phyloP scores from a whole-genome alignment of 192 early-diverging fungal genomes.

The Podila epigama region DNA sequence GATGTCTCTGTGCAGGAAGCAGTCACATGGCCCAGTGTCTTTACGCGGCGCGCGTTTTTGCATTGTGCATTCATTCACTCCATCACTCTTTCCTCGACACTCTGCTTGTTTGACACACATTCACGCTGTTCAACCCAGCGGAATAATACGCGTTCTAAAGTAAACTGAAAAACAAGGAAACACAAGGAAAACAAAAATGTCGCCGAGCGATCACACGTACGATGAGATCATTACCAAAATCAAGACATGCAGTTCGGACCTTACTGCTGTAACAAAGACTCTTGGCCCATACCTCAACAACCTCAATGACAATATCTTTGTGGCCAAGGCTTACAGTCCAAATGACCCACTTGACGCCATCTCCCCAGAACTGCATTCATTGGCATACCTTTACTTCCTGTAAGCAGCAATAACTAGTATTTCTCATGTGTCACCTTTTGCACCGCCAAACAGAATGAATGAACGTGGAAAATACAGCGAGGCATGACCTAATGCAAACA shows the following conservation, averaged over 20 bases:
- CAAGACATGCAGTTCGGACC: conserved; percentile 15
- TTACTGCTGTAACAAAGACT: conserved; percentile 12
- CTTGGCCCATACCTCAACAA: conserved; percentile 35
- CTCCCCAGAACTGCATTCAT: conserved; percentile 44
- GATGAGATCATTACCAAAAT: conserved; percentile 47
- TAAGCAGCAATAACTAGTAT: conserved; percentile 21
- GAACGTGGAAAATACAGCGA: no score
- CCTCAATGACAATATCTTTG: conserved; percentile 34
- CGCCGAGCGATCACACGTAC: conserved; percentile 24
- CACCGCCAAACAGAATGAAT: no score
- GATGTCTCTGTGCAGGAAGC: no score
- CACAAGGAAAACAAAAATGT: conserved; percentile 11
- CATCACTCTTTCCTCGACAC: no score
- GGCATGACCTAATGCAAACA: no score
- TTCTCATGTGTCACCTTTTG: no score
- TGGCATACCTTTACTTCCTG: conserved; percentile 62
- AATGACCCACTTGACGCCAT: conserved; percentile 53
- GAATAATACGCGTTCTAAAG: no score
- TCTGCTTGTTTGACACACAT: no score
- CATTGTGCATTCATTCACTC: no score
- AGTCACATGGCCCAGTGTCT: no score
- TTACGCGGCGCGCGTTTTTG: no score
- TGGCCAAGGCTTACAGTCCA: conserved; percentile 13
- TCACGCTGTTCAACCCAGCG: no score
- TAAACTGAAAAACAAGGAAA: neutral